Evolutionary conservation across 176 grass and related monocot genomes (phyloP), one percentile per base, ranked within the genome.

Genomic region (Carex parvula): DNA sequence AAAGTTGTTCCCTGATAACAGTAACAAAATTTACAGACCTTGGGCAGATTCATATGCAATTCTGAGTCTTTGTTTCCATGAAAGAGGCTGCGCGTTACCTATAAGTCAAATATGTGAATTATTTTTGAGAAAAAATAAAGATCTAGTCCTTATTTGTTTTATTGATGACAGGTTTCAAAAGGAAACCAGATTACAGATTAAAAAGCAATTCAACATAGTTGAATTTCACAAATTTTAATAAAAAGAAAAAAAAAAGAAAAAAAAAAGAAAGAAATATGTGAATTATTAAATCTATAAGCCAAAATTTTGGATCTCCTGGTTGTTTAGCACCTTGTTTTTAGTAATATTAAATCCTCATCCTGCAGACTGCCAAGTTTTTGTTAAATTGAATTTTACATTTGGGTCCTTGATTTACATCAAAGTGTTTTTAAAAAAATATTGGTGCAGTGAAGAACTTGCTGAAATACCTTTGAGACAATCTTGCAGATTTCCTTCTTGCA

Each of bases 11-110:
- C 79, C 41, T 81, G n/a, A 48, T 24, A 35, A 46, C 30, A 62
- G 20, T 39, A 20, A 75, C 20, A 17, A 57, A 5, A 37, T 58
- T 14, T 11, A 6, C 22, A 74, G 17, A 84, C 68, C 83, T 84
- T 63, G 54, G 56, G 83, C 54, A 61, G 83, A 57, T 76, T 84
- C 67, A 48, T 58, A 70, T 63, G 54, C 83, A 16, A 91, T 91
- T 15, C n/a, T 24, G 60, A 91, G 6, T 0, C 82, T 60, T 66
- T 87, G 73, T 32, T 29, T 60, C 85, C 85, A 87, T 50, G 55
- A 59, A 20, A 90, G 71, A 5, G 85, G 33, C 21, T 4, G 37
- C 10, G 8, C 58, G 9, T 20, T 64, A 16, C 81, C 46, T 59
- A 58, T 42, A 73, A 48, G 50, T 52, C 42, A 52, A 39, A 73